Evolutionary conservation across 345 rosid species (phyloP), one percentile per base, ranked within the genome.

Genomic region (Hypericum perforatum): DNA sequence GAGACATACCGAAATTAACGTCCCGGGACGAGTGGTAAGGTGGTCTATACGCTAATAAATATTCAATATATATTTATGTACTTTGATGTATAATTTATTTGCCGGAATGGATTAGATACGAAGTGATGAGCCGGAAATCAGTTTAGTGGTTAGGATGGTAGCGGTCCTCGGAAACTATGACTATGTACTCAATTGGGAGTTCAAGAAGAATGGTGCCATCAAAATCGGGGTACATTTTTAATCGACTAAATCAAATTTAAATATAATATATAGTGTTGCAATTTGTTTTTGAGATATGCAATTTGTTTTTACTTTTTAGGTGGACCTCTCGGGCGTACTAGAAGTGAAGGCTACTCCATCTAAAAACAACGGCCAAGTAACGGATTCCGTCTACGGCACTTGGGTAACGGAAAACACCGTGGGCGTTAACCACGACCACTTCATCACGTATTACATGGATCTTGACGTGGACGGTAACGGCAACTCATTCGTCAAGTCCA

Each of bases 121-220:
- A 8, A 76, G 84, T 61, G 96, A 80, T 47, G 78, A 80, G 43
- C 73, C 74, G n/a, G 84, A 82, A 57, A 72, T 73, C 13, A 82
- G 70, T 58, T 69, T 88, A 59, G 90, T 80, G 38, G 86, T 73
- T 14, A 67, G 96, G 57, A 84, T 81, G 85, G 80, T 85, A 16
- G 85, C 94, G 7, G 77, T 85, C 4, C 78, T 82, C 0, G 94
- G 94, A 48, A 88, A 88, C 51, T 88, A 88, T 40, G 96, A 84
- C 69, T 88, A 88, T 59, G 64, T 84, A 1, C 69, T 88, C 9
- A 84, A 80, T 56, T 88, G 94, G 96, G 96, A 85, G 56, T 88
- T 88, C 69, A 71, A 73, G 69, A 74, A 70, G 54, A 68, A 66
- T 61, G 96, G 94, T 49, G 44, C 76, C 67, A 77, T 88, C 51